Percentiles rank a stretch among this genome's conserved stretches.
phyloP scores from a whole-genome alignment of 139 green algal genomes.

The Zygnema circumcarinatum region DNA sequence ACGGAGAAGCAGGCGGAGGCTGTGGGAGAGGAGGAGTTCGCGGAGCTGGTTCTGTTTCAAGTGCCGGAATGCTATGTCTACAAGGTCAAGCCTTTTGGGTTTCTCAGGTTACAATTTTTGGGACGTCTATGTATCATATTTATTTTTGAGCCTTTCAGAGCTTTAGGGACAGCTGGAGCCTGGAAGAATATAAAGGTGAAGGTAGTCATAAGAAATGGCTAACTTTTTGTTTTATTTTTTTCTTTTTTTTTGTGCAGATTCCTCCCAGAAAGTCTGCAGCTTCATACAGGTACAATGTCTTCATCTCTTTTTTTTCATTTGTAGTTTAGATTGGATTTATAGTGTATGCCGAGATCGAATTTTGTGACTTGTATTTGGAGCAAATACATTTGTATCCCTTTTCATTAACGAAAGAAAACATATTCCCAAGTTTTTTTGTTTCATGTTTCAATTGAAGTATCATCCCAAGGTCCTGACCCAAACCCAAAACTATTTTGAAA shows the following conservation, averaged over 20 bases:
- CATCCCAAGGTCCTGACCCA: too few species aligned
- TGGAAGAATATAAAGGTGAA: too few species aligned
- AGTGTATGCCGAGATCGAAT: too few species aligned
- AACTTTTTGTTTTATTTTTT: background rate
- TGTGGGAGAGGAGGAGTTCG: background rate
- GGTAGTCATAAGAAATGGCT: background rate
- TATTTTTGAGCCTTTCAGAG: too few species aligned
- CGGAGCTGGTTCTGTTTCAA: conserved; percentile 41
- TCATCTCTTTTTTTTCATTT: background rate
- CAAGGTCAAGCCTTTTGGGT: conserved; percentile 34
- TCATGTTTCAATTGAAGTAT: conserved; percentile 4
- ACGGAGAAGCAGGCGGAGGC: too few species aligned
- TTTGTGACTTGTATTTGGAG: too few species aligned
- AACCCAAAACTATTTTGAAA: too few species aligned
- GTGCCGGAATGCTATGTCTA: conserved; percentile 51
- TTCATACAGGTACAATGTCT: conserved; percentile 20
- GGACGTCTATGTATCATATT: too few species aligned
- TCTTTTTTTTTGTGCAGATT: conserved; percentile 13
- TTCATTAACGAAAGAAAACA: background rate
- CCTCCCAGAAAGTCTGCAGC: conserved; percentile 36
- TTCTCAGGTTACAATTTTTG: too few species aligned
- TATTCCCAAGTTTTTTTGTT: background rate
- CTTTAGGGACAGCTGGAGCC: too few species aligned
- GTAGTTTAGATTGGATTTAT: background rate
- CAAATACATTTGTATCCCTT: background rate